Base-by-base conservation (phyloP, 331 rosid genomes). In the Cucumis variabilis region DNA sequence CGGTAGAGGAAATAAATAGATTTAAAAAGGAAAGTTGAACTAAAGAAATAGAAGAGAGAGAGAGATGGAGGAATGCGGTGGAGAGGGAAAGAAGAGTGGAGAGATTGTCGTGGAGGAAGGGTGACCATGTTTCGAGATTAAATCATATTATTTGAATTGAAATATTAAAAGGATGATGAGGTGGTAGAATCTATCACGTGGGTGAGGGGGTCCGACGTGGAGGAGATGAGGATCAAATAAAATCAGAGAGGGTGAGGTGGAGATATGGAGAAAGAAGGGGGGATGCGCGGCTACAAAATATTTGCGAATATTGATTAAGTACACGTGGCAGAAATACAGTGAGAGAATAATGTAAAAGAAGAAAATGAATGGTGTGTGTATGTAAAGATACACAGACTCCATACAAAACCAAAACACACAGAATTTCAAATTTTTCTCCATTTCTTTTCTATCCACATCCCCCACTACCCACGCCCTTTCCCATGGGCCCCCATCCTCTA, bases 141-240 rank as follows among this genome's bases (percentile, higher is more conserved):
- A 3, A 14, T 55, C 7, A 0, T 55, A 15, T 55, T 12, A 53
- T 53, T 53, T 53, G 16, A 1, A 53, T 2, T 2, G 14, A 11
- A 51, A 51, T 12, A 51, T 0, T 0, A 51, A 51, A 11, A 11
- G 3, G 15, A 21, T 0, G 46, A 44, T 67, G 87, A 84, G 41
- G 67, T 84, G 87, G 87, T 41, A 68, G 87, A 66, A 66, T 48
- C 66, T 0, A 9, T 68, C 87, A 84, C 79, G 87, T 84, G 87
- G 87, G 66, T 44, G 48, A 44, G 2, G 72, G 70, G 3, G 66
- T 66, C 37, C 62, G 77, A 66, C 78, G 79, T 84, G 87, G 87
- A 6, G 33, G 73, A 33, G 41, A n/a, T 30, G 60, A 63, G 60
- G 60, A 84, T n/a, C 46, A 66, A 3, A 66, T 46, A 44, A 84